Percentiles rank a stretch among this genome's conserved stretches.
Conservation (phyloP, 495 filamentous ascomycete genomes). For the Aspergillus homomorphus region DNA sequence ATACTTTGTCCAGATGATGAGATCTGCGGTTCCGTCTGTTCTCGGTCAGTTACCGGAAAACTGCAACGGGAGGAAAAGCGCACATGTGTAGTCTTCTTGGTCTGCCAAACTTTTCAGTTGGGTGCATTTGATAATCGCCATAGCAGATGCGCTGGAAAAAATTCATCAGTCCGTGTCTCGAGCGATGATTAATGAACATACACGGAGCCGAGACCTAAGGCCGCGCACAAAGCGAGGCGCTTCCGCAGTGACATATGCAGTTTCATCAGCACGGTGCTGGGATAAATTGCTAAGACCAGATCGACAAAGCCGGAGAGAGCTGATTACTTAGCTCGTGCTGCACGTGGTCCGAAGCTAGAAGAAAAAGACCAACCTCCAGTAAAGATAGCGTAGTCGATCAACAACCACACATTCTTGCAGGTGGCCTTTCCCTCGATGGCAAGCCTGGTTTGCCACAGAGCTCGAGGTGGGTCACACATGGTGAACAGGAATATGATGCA, state of each 20-base stretch:
- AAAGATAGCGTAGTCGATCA: constrained; percentile 40
- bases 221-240: constrained; percentile 32
- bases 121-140: constrained; percentile 38
- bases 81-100: constrained; percentile 36
- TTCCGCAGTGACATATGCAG: constrained; percentile 42
- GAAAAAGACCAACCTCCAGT: constrained; percentile 28
- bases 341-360: not conserved
- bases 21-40: constrained; percentile 32
- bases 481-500: constrained; percentile 31
- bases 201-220: constrained; percentile 37
- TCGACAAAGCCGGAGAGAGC: constrained; percentile 36
- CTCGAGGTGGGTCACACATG: constrained; percentile 26
- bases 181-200: constrained; percentile 14
- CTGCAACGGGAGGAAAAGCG: constrained; percentile 6
- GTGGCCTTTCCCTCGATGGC: constrained; percentile 22
- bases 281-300: constrained; percentile 36
- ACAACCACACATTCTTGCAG: constrained; percentile 29
- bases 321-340: constrained; percentile 8
- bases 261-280: constrained; percentile 27
- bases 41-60: constrained; percentile 7
- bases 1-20: constrained; percentile 41
- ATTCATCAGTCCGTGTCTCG: not conserved
- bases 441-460: constrained; percentile 27
- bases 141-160: constrained; percentile 29
- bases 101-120: constrained; percentile 35